phyloP scores from a whole-genome alignment of 2,329 filamentous ascomycete species.

The Ceratocystis lukuohia region DNA sequence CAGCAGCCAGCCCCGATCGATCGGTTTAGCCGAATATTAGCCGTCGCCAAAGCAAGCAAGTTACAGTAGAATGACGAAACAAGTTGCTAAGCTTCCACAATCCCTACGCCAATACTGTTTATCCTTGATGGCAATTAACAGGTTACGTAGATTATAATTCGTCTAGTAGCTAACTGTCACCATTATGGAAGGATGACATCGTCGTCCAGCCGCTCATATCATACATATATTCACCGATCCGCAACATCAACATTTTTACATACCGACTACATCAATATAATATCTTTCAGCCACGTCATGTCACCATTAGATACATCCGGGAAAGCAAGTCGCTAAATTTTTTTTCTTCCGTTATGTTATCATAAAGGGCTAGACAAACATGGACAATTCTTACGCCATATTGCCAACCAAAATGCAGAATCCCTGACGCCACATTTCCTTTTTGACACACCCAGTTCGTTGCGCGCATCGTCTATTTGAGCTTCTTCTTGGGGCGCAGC shows the following conservation, averaged over 20 bases:
- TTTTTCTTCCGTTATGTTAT: slow-evolving; percentile 23
- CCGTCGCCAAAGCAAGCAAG: background rate
- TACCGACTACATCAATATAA: too few relatives aligned
- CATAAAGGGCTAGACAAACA: slow-evolving; percentile 21
- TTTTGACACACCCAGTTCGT: slow-evolving; percentile 24
- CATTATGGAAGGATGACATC: too few relatives aligned
- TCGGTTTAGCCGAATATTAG: slow-evolving; percentile 2
- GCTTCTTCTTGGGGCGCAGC: slow-evolving; percentile 99
- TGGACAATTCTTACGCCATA: slow-evolving; percentile 17
- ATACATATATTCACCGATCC: background rate
- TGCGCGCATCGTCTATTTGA: slow-evolving; percentile 48
- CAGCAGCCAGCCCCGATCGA: background rate
- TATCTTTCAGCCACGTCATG: background rate
- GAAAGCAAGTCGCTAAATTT: slow-evolving; percentile 20
- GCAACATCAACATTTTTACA: background rate
- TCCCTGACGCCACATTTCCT: slow-evolving; percentile 33
- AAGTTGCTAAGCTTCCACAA: background rate
- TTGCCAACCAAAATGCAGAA: slow-evolving; percentile 21
- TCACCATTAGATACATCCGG: background rate
- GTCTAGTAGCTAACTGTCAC: too few relatives aligned
- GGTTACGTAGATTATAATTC: too few relatives aligned
- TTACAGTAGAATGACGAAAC: background rate
- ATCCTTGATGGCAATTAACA: too few relatives aligned
- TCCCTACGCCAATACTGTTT: too few relatives aligned
- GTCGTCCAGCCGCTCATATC: background rate